Evolutionary conservation across 805 yeast species (phyloP), one percentile per base, ranked within the genome.

Genomic region (Metschnikowia lachancei): DNA sequence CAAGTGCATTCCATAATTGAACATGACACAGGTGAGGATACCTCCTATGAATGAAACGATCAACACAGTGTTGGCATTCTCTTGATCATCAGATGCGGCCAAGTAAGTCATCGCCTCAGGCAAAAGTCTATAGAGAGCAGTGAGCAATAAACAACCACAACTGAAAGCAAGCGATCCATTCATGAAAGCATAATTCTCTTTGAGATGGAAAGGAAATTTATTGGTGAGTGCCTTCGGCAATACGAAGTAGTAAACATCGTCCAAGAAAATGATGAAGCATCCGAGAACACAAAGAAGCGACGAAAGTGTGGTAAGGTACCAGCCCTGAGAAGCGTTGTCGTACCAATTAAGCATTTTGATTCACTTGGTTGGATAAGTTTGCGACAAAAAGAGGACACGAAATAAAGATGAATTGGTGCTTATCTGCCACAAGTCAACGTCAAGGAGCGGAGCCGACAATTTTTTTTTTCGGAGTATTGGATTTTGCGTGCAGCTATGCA

Each of bases 61-160:
- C 42, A 80, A 61, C 12, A 67, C 62, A 19, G 70, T 52, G 47
- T 73, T 73, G 7, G 69, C 29, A 3, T 36, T 51, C 50, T 46
- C 35, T 36, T 45, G 1, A 16, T 20, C 36, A 2, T 53, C 54
- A n/a, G 47, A 63, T 43, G 26, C 70, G 54, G 36, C 43, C 30
- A 84, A 67, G 56, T 84, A 81, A 1, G 60, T 58, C 33, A 65
- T 55, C 0, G 87, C 77, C 50, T 80, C 83, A 0, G 97, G 97
- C n/a, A 91, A 66, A 41, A 92, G 70, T 50, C 82, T 78, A 67
- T 80, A 85, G 41, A 92, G 66, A 0, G 96, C 79, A 0, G 97
- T 89, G 58, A 90, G 80, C 1, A 84, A 48, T 63, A 92, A 74
- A 20, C 95, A 87, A 0, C 99, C 98, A 0, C 92, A 74, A 53